Evolutionary conservation across 768 basidiomycete genomes (phyloP), one percentile per base, ranked within the genome.

Genomic region (Boletus edulis): DNA sequence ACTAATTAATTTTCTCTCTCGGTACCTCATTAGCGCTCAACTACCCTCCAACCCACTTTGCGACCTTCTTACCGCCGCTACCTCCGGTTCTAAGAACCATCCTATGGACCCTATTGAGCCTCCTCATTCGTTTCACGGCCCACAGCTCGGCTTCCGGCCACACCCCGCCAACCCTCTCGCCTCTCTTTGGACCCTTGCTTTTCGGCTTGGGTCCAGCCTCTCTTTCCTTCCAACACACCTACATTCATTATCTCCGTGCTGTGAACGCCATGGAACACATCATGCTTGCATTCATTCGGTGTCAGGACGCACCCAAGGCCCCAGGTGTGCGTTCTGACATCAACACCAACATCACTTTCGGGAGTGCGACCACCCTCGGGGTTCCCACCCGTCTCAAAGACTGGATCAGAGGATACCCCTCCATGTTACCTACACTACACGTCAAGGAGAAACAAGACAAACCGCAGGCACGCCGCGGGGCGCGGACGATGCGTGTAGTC

Each of bases 261-360:
- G 86, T 87, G 5, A 84, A 86, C 35, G 96, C 95, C 2, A 90
- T 89, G 62, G 96, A 99, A 67, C 96, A 99, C 61, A 76, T 99
- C 46, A 75, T 98, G n/a, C 81, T 98, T 13, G 81, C 91, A 0
- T 96, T 88, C 69, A 87, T 98, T 54, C 84, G 95, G 31, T 89
- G 85, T 77, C 86, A 92, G 62, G 84, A 88, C 54, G 76, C 81
- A 5, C 80, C 82, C 27, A 75, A 75, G 22, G 62, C 72, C 3
- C 64, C 69, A 17, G 65, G 59, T 17, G 45, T 35, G 39, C 68
- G 63, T 51, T 58, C 55, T 27, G 69, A 67, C 14, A 67, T 72
- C 39, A 69, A 68, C 52, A 67, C 71, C 45, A 71, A 63, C 32
- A 61, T 67, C 47, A 59, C 72, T 13, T 75, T 78, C 32, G 78